phyloP scores from a whole-genome alignment of 129 eudicot genomes.

The Logfia minima region DNA sequence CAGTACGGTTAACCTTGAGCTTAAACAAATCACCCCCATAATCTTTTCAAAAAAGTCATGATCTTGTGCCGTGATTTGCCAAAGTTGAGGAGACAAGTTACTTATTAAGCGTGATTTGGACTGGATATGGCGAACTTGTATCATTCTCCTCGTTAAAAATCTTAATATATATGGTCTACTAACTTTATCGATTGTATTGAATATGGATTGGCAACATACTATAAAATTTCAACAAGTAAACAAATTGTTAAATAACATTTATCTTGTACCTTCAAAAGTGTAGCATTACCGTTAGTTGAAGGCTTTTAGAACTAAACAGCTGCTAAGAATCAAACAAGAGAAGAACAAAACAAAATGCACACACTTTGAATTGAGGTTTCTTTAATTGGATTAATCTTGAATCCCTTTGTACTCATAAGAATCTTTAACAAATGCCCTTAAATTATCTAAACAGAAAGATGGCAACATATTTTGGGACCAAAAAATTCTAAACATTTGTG shows the following conservation, averaged over 20 bases:
- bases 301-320: background rate
- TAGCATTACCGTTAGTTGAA: too few relatives aligned
- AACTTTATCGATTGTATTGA: too few relatives aligned
- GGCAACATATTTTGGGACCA: slow-evolving; percentile 31
- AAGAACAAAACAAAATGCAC: background rate
- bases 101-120: too few relatives aligned
- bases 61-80: too few relatives aligned
- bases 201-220: too few relatives aligned
- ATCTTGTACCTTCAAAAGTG: too few relatives aligned
- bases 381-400: background rate
- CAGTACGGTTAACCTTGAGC: background rate
- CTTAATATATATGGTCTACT: too few relatives aligned
- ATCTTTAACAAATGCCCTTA: slow-evolving; percentile 16
- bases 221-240: background rate
- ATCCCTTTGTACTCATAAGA: background rate
- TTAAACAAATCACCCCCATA: background rate
- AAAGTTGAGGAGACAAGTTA: too few relatives aligned
- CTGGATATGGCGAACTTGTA: too few relatives aligned
- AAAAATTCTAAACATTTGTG: slow-evolving; percentile 43
- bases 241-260: too few relatives aligned
- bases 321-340: background rate
- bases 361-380: background rate
- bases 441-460: slow-evolving; percentile 23
- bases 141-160: too few relatives aligned
- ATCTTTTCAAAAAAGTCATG: too few relatives aligned